phyloP scores from a whole-genome alignment of 1,139 yeast genomes.

The Taiozyma onychis region DNA sequence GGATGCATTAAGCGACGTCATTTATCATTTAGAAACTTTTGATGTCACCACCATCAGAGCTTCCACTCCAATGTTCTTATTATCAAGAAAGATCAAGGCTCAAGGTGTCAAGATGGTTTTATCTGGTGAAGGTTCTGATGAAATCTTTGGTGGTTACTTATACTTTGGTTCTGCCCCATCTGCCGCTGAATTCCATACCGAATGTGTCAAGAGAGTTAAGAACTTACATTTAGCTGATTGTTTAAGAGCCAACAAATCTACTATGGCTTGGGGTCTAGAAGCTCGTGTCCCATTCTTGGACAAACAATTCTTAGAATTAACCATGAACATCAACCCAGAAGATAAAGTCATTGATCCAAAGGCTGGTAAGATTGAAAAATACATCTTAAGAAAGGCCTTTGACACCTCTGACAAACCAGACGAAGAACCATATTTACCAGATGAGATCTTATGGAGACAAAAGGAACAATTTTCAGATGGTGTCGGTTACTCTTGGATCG shows the following conservation, averaged over 20 bases:
- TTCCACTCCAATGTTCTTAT: slow-evolving; percentile 96
- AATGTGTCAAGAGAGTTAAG: slow-evolving; percentile 92
- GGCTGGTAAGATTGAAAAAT: slow-evolving; percentile 83
- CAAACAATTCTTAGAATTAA: slow-evolving; percentile 81
- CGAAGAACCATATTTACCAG: slow-evolving; percentile 81
- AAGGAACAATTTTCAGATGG: slow-evolving; percentile 99
- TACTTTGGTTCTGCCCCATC: slow-evolving; percentile 97
- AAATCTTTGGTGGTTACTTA: slow-evolving; percentile 96
- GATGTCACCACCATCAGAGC: slow-evolving; percentile 99
- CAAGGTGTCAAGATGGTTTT: slow-evolving; percentile 99
- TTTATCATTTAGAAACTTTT: slow-evolving; percentile 91
- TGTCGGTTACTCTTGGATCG: slow-evolving; percentile 99
- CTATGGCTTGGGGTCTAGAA: slow-evolving; percentile 99
- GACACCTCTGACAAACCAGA: slow-evolving; percentile 73
- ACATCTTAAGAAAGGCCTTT: slow-evolving; percentile 93
- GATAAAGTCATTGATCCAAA: slow-evolving; percentile 75
- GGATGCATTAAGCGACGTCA: slow-evolving; percentile 92
- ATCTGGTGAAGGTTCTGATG: slow-evolving; percentile 99
- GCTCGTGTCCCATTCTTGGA: slow-evolving; percentile 99
- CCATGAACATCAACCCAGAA: slow-evolving; percentile 91
- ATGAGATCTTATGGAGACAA: slow-evolving; percentile 98
- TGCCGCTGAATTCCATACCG: slow-evolving; percentile 87
- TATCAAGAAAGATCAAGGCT: slow-evolving; percentile 95
- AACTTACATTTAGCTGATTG: slow-evolving; percentile 97
- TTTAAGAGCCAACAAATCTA: slow-evolving; percentile 97